Conservation (phyloP, 139 green algal genomes). For the Chlamydomonas sphaeroides region DNA sequence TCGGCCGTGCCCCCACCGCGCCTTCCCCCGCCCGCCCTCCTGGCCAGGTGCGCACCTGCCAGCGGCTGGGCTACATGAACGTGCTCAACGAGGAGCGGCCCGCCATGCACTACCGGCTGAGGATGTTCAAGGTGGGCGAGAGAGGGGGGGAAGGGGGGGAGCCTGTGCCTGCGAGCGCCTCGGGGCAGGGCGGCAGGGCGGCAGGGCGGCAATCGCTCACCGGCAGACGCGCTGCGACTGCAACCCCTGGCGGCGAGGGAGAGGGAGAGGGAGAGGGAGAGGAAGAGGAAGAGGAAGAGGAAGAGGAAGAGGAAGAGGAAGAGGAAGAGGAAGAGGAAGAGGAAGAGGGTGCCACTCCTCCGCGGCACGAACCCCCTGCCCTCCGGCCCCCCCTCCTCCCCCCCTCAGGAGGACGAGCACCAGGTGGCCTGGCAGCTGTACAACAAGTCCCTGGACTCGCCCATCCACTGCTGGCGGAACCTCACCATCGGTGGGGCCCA, state of each 20-base stretch:
- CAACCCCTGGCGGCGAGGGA: no score
- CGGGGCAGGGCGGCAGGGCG: no score
- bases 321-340: no score
- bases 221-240: neutral
- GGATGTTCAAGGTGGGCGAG: conserved; percentile 56
- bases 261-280: no score
- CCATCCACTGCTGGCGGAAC: conserved; percentile 50
- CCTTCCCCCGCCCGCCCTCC: neutral
- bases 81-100: conserved; percentile 59
- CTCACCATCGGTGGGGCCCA: conserved; percentile 36
- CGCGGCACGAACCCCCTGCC: no score
- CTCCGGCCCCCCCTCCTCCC: no score
- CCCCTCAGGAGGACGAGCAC: conserved; percentile 60
- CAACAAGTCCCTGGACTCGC: conserved; percentile 52
- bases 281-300: no score
- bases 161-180: neutral
- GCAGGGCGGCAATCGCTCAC: no score
- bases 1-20: neutral
- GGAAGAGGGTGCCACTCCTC: no score
- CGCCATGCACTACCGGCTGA: conserved; percentile 64
- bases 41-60: conserved; percentile 49
- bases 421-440: conserved; percentile 62
- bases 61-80: conserved; percentile 63
- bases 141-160: neutral
- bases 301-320: no score